Evolutionary conservation across 768 basidiomycete species (phyloP).

Genomic region (Royoungia palumana): DNA sequence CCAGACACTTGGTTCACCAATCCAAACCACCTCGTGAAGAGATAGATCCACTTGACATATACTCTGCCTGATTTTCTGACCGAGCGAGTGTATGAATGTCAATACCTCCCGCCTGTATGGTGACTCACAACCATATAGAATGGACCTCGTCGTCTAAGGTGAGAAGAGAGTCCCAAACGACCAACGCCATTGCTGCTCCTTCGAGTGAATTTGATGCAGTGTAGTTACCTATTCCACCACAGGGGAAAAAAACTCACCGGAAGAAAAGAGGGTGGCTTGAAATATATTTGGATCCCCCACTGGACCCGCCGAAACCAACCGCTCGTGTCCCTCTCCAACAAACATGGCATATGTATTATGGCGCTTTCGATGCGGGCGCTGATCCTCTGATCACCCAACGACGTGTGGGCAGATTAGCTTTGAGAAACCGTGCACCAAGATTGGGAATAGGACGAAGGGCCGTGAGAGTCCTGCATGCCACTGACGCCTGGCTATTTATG

Average conservation of each 20-base stretch:
- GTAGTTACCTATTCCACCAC: neutral
- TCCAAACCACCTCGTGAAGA: slow-evolving; percentile 25
- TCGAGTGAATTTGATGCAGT: neutral
- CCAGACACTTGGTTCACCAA: slow-evolving; percentile 14
- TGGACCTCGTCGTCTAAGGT: slow-evolving; percentile 15
- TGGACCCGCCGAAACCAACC: slow-evolving; percentile 1
- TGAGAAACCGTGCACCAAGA: too few relatives aligned
- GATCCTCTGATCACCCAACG: neutral
- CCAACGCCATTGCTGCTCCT: slow-evolving; percentile 8
- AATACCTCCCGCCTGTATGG: neutral
- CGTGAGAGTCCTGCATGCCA: too few relatives aligned
- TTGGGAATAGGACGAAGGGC: neutral
- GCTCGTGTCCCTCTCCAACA: neutral
- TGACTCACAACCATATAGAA: slow-evolving; percentile 23
- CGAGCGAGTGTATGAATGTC: neutral
- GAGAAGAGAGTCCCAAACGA: slow-evolving; percentile 17
- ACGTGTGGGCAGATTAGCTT: neutral
- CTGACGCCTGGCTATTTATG: too few relatives aligned
- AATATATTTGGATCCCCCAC: neutral
- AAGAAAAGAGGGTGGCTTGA: slow-evolving; percentile 3
- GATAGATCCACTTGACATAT: slow-evolving; percentile 19
- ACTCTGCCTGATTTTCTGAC: slow-evolving; percentile 7
- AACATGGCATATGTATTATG: slow-evolving; percentile 1
- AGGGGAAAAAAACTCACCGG: slow-evolving; percentile 9
- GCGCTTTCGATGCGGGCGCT: neutral